These are phyloP conservation scores for Amanita muscaria DNA, from an alignment of 768 basidiomycete genomes.

Conservation along the genomic window DNA sequence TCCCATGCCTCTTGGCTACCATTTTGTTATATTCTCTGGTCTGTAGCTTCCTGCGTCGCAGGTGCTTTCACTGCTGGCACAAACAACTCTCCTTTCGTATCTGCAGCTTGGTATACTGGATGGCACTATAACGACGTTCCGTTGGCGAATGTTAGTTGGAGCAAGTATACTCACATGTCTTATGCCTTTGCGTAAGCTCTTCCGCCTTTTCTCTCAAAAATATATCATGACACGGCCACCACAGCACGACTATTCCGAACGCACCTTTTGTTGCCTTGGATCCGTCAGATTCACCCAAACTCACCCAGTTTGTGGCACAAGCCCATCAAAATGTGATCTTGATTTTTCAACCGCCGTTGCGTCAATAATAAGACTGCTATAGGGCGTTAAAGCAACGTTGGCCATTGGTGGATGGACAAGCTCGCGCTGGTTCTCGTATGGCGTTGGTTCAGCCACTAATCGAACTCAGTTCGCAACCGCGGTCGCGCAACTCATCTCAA, in stretches of 20 bases:
- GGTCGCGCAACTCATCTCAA: conserved; percentile 35
- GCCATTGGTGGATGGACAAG: conserved; percentile 67
- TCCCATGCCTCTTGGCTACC: background rate
- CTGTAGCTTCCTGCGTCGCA: background rate
- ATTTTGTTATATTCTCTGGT: background rate
- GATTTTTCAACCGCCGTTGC: background rate
- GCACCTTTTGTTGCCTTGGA: conserved; percentile 20
- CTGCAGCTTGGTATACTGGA: conserved; percentile 41
- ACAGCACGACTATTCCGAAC: conserved; percentile 30
- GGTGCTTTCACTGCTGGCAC: background rate
- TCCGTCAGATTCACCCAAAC: conserved; percentile 34
- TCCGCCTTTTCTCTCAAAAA: conserved; percentile 1
- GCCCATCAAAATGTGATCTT: conserved; percentile 31
- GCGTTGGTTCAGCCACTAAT: conserved; percentile 44
- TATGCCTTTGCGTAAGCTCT: conserved; percentile 54
- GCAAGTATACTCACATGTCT: conserved; percentile 43
- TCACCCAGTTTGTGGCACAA: conserved; percentile 46
- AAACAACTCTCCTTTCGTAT: conserved; percentile 15
- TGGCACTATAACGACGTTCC: conserved; percentile 36
- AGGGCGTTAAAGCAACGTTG: conserved; percentile 50
- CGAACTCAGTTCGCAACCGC: conserved; percentile 52
- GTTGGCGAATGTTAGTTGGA: conserved; percentile 36
- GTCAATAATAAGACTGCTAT: conserved; percentile 1
- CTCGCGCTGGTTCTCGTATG: conserved; percentile 50
- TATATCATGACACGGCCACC: conserved; percentile 15